Evolutionary conservation across 352 stramenopile species (phyloP).

Genomic region (Halophytophthora polymorphica): DNA sequence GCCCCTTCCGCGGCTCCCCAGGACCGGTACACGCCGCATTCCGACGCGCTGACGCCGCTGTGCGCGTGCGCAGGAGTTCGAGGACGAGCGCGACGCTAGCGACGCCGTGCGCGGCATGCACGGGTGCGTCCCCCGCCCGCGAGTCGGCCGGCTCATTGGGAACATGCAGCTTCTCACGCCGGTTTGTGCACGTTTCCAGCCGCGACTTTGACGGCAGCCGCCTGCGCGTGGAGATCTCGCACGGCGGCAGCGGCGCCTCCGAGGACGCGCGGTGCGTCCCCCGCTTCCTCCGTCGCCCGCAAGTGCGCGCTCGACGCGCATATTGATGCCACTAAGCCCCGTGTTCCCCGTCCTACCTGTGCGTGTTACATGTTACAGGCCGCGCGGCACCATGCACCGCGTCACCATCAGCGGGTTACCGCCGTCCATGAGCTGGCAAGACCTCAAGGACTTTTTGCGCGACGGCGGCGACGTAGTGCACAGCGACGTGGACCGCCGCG

Average conservation of each 20-base stretch:
- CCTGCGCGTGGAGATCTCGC: constrained; percentile 59
- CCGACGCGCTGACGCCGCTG: no score
- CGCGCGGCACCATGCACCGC: constrained; percentile 50
- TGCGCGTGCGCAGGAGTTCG: constrained; percentile 50
- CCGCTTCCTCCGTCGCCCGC: not conserved
- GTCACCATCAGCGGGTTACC: constrained; percentile 46
- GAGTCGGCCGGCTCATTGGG: not conserved
- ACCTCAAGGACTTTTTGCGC: constrained; percentile 67
- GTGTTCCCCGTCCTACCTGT: no score
- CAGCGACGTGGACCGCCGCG: constrained; percentile 62
- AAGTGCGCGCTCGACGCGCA: constrained; percentile 3
- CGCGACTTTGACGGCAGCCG: constrained; percentile 27
- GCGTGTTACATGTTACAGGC: constrained; percentile 16
- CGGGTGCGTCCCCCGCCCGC: constrained; percentile 20
- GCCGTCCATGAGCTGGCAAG: constrained; percentile 44
- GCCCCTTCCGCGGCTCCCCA: no score
- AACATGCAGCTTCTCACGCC: no score
- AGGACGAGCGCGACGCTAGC: constrained; percentile 48
- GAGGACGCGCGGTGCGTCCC: constrained; percentile 18
- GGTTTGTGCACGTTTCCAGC: constrained; percentile 8
- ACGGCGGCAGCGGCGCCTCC: constrained; percentile 6
- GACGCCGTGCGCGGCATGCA: constrained; percentile 59
- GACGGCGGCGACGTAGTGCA: constrained; percentile 60
- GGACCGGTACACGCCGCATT: no score
- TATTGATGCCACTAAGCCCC: no score